Evolutionary conservation across 305 asterid species (phyloP).

Genomic region (Fraxinus albicans): DNA sequence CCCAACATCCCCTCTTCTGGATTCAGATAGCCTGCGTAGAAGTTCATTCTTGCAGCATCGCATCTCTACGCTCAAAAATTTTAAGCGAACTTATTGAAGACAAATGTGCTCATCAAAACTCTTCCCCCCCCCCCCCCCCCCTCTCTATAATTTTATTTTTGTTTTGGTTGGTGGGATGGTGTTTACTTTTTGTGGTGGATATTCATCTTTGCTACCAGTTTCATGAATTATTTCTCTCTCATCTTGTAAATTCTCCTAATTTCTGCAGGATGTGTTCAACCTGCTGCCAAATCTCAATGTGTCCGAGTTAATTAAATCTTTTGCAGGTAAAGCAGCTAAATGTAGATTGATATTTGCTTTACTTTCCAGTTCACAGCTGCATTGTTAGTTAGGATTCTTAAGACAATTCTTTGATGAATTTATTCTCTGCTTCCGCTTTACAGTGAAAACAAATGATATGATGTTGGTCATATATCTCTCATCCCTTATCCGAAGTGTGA

Average conservation of each 20-base stretch:
- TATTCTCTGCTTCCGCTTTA: constrained; percentile 21
- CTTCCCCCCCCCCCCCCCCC: no score
- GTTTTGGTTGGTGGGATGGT: neutral
- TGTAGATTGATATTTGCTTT: neutral
- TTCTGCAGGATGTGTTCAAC: constrained; percentile 83
- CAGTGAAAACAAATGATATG: constrained; percentile 96
- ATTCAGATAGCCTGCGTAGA: neutral
- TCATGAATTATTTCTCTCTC: neutral
- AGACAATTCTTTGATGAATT: neutral
- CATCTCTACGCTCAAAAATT: neutral
- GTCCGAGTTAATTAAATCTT: constrained; percentile 71
- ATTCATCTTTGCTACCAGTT: neutral
- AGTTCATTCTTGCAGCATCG: neutral
- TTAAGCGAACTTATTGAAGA: neutral
- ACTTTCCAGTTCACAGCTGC: neutral
- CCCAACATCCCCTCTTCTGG: neutral
- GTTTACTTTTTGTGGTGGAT: neutral
- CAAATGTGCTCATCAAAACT: neutral
- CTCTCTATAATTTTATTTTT: no score
- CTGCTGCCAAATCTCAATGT: constrained; percentile 87
- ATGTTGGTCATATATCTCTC: constrained; percentile 92
- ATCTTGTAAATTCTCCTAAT: constrained; percentile 20
- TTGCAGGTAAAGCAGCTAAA: constrained; percentile 57
- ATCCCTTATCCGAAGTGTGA: constrained; percentile 81
- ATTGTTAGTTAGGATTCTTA: neutral